Evolutionary conservation across 768 basidiomycete species (phyloP), one percentile per base, ranked within the genome.

Genomic region (Fibroporia radiculosa): DNA sequence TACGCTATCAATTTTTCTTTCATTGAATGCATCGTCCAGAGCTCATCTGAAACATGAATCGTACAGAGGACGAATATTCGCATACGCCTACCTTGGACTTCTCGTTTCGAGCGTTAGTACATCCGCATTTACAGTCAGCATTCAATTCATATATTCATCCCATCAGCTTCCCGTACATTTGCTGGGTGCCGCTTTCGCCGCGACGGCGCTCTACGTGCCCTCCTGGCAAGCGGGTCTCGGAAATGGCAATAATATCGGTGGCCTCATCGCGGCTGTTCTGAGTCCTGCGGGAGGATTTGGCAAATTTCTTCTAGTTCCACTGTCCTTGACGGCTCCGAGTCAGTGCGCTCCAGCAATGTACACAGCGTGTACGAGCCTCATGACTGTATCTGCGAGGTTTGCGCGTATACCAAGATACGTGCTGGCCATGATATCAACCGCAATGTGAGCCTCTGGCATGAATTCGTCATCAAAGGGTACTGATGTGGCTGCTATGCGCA

Each of bases 281-380:
- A 41, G 56, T 11, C 58, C 66, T 3, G 55, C 67, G 31, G 65
- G 66, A 23, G 62, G 67, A 3, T 70, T 69, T 48, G 71, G 71
- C 6, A 63, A 66, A 29, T 71, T 75, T 62, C 61, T 71, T 44
- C 61, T 73, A 39, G 66, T 72, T 38, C 40, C 71, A 27, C 61
- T 75, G 26, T 70, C 71, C 12, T 53, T 73, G 50, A 73, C 67
- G 38, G 68, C 77, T 22, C 71, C 73, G 12, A 73, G 72, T 47
- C 77, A 76, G 48, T 70, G 72, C 40, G 75, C 75, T 6, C 78
- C 77, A 1, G 73, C 74, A 27, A 76, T 80, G 66, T 82, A 82
- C 54, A 70, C 72, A n/a, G 73, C 67, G 51, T 67, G 70, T 40
- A 72, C 71, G 25, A 71, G 69, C 40, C 58, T 72, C 51, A 69